Evolutionary conservation across 2,329 filamentous ascomycete species (phyloP), one percentile per base, ranked within the genome.

Genomic region (Penicillium sp.): DNA sequence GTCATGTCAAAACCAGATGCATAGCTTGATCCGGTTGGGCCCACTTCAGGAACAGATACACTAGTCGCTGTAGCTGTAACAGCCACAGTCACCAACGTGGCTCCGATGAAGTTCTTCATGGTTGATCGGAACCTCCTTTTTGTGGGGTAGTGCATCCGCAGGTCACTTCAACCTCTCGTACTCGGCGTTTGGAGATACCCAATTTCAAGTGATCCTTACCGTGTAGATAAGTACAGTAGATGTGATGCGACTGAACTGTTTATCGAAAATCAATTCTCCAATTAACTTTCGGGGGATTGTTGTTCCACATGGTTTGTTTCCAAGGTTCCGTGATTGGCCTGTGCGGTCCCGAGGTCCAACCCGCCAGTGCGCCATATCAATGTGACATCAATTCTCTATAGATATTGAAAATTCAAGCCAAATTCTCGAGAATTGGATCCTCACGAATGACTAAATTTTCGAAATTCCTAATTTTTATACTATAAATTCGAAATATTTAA

Each of bases 1-100:
- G 56, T 67, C 55, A 71, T 68, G 54, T 71, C 67, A 57, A 72
- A 73, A 0, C 66, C 68, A n/a, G 68, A 64, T 8, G 62, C 58
- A 52, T 66, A 69, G 20, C 45, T 60, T 9, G 57, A 42, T 11
- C 67, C 68, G 0, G 68, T 70, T 14, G 68, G 64, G 2, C 54
- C 61, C 14, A 66, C 37, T 11, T 46, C 38, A 14, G 56, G 48
- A 39, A 39, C 40, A 35, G 57, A 57, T 2, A 54, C 50, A n/a
- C 38, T 38, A 24, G 54, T 55, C 37, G 38, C 47, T 9, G 57
- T 51, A 16, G 55, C 61, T 40, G 55, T 40, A 22, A 40, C 38
- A 31, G 45, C 55, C 6, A 29, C 50, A 26, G 47, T 50, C 42
- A 51, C 35, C 22, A 56, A 39, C 2, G 34, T 50, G 22, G 45